Base-by-base conservation (phyloP, 2,329 filamentous ascomycete species). In the Thelonectria discophora region DNA sequence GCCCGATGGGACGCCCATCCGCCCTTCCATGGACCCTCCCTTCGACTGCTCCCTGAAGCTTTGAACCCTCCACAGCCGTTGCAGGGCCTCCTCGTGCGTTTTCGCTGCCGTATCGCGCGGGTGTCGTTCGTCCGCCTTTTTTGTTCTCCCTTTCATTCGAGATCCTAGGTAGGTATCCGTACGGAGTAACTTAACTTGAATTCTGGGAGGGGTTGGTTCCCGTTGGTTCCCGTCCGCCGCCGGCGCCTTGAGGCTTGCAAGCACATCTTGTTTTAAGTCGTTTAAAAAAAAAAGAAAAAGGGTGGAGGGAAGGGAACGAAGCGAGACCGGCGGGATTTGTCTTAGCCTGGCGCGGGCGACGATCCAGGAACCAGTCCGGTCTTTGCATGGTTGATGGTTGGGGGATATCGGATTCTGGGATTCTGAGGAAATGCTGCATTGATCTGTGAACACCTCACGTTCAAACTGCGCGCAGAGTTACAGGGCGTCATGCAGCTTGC, bases 1-100 rank as follows among this genome's bases (percentile, higher is more conserved):
- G 58, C 49, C 58, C 58, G 58, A 61, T 57, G 47, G 55, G 15
- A 47, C 18, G 21, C 40, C n/a, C 15, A 12, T 13, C 12, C 12
- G 11, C 34, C 34, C 34, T 37, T 37, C 12, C 12, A 15, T 13
- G 12, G 34, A 4, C 32, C 13, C 39, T n/a, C n/a, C n/a, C n/a
- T n/a, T n/a, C n/a, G 6, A 24, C 43, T 46, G 30, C 45, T 55
- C 45, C 34, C 37, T 42, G 53, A 42, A 42, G 46, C 53, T 55
- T 32, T 46, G n/a, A 17, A 17, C 17, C 10, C 42, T 45, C 42
- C 42, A 45, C 42, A 21, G 27, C 20, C n/a, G 45, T 21, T 47
- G 45, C 24, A 30, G 45, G 45, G 34, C 34, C 34, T 30, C 45
- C 21, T 47, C 45, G 45, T 47, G 45, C 27, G 45, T 15, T 47